Percentiles rank a stretch among this genome's conserved stretches.
phyloP scores from a whole-genome alignment of 1,284 basidiomycete genomes.

The Rhodotorula sp. region DNA sequence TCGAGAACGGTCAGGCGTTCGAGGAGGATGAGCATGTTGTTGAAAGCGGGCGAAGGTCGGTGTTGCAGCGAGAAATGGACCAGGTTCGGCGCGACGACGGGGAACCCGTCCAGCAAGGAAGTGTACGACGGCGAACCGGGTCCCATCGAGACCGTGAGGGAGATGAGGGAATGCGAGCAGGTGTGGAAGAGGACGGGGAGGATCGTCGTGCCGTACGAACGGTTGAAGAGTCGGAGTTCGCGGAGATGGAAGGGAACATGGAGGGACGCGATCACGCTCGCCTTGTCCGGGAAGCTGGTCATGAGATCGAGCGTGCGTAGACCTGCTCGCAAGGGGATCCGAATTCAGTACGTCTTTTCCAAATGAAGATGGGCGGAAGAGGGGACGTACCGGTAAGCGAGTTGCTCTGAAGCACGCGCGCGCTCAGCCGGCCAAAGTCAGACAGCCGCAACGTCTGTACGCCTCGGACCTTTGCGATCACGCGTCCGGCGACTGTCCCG shows the following conservation, averaged over 20 bases:
- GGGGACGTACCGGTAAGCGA: conserved; percentile 18
- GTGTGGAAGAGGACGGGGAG: conserved; percentile 15
- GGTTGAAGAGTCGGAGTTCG: conserved; percentile 25
- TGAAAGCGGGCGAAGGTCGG: conserved; percentile 14
- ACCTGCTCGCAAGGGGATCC: background rate
- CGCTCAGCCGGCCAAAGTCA: conserved; percentile 27
- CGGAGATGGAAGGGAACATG: conserved; percentile 26
- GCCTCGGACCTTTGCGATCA: conserved; percentile 17
- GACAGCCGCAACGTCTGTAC: conserved; percentile 12
- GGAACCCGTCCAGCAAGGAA: conserved; percentile 12
- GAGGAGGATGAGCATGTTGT: background rate
- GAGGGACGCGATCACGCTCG: conserved; percentile 9
- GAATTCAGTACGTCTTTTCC: background rate
- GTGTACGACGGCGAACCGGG: conserved; percentile 19
- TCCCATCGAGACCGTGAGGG: conserved; percentile 20
- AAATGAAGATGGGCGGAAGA: too few relatives aligned
- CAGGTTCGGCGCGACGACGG: conserved; percentile 20
- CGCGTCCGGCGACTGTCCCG: conserved; percentile 23
- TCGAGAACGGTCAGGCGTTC: conserved; percentile 8
- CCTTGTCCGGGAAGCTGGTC: conserved; percentile 30
- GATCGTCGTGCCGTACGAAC: conserved; percentile 15
- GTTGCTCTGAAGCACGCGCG: conserved; percentile 14
- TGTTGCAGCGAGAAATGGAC: conserved; percentile 23
- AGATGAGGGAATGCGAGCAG: conserved; percentile 4
- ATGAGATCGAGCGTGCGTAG: conserved; percentile 17